A percentile compares a stretch with the other conserved stretches of the same genome.
These are phyloP conservation scores for Bruguiera hainesii DNA, from an alignment of 441 rosid genomes.

Conservation along the genomic window DNA sequence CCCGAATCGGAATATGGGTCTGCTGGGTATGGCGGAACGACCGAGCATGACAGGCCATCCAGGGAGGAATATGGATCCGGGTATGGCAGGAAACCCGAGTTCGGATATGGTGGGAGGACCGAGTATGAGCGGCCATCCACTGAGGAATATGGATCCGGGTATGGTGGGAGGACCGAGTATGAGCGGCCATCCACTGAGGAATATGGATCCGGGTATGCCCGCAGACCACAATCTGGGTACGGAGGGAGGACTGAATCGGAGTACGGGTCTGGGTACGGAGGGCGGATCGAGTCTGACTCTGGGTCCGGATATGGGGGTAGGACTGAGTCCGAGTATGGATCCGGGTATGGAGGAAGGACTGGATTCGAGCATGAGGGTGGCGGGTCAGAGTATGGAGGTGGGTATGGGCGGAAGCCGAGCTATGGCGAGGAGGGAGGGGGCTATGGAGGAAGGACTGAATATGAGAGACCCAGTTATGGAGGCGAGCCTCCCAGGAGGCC, in stretches of 20 bases:
- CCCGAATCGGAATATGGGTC: conserved; percentile 27
- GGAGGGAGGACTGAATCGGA: background rate
- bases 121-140: too few relatives aligned
- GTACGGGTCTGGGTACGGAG: conserved; percentile 5
- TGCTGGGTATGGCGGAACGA: conserved; percentile 19
- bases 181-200: background rate
- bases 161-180: background rate
- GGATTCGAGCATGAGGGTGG: background rate
- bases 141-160: background rate
- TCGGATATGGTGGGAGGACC: background rate
- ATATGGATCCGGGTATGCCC: conserved; percentile 15
- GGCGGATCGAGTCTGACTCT: background rate
- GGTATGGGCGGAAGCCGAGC: conserved; percentile 37
- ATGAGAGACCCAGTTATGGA: conserved; percentile 8
- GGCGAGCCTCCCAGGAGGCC: conserved; percentile 24
- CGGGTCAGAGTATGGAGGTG: conserved; percentile 14
- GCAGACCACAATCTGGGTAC: conserved; percentile 5
- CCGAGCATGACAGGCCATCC: background rate
- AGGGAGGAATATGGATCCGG: conserved; percentile 16
- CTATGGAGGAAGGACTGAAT: conserved; percentile 21
- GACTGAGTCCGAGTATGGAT: conserved; percentile 5
- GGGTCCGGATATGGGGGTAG: background rate
- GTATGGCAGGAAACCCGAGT: conserved; percentile 18
- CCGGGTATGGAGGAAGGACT: background rate
- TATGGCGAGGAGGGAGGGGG: conserved; percentile 29